Evolutionary conservation across 805 yeast genomes (phyloP), one percentile per base, ranked within the genome.

Genomic region (Geotrichum ghanense): DNA sequence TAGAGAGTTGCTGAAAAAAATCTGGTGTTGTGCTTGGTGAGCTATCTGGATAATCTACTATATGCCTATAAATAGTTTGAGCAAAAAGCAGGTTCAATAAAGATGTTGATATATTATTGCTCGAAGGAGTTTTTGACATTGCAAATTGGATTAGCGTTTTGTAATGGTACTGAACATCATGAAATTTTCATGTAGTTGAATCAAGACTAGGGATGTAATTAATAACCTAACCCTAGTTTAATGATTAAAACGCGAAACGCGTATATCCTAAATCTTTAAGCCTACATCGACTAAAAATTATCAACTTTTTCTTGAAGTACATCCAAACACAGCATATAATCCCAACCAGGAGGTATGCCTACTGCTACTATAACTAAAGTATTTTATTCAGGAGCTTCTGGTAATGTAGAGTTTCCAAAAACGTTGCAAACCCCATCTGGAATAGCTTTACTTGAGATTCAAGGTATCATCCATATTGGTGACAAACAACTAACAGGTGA

Each of bases 61-160:
- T 41, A 19, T 50, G 48, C 27, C 50, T 51, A 44, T 53, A 55
- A n/a, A 55, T 53, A 9, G 56, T 50, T 44, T 55, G 58, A 5
- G 58, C 55, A 50, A 55, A 55, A 41, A 55, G 45, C 48, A 55
- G 49, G 47, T 55, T 55, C 40, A 55, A 42, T 43, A 55, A 39
- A 2, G 56, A 52, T 14, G 58, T 55, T 22, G 58, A 55, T 56
- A 55, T 55, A n/a, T 31, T 31, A 12, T 31, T 31, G 37, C 16
- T 31, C 16, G 37, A 10, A 12, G 37, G 16, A 16, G 16, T 31
- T 31, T 31, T 31, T 6, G 37, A 31, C 37, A 31, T 31, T 31
- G 4, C 16, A n/a, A n/a, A n/a, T n/a, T n/a, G n/a, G n/a, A n/a
- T n/a, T n/a, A n/a, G n/a, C n/a, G n/a, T n/a, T n/a, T n/a, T n/a